Evolutionary conservation across 345 rosid species (phyloP).

Genomic region (Fremontodendron californicum): DNA sequence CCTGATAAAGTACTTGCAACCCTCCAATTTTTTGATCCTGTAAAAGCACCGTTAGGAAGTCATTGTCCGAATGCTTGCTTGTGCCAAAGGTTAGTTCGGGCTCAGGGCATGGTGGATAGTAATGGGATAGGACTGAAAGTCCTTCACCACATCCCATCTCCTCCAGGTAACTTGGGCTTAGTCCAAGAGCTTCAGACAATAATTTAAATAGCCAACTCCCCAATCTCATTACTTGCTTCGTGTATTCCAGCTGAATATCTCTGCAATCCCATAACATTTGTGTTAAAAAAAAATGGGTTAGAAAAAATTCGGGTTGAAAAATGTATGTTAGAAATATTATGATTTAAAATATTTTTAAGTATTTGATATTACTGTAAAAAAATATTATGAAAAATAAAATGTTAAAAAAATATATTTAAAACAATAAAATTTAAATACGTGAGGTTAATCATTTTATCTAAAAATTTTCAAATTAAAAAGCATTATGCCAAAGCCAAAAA

Average conservation of each 20-base stretch:
- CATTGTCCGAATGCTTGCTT: conserved; percentile 41
- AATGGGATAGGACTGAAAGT: conserved; percentile 34
- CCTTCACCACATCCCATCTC: conserved; percentile 29
- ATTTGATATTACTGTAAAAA: too few species aligned
- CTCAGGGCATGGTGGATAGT: conserved; percentile 59
- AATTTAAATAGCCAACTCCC: conserved; percentile 27
- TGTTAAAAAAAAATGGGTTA: too few species aligned
- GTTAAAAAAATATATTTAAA: too few species aligned
- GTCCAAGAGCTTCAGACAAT: conserved; percentile 43
- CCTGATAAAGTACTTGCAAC: conserved; percentile 22
- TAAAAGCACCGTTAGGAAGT: conserved; percentile 51
- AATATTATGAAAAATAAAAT: too few species aligned
- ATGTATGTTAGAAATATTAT: too few species aligned
- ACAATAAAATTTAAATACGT: too few species aligned
- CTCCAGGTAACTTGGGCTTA: conserved; percentile 28
- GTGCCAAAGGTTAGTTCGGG: conserved; percentile 55
- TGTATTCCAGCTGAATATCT: conserved; percentile 32
- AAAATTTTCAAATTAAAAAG: too few species aligned
- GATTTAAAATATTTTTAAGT: not conserved
- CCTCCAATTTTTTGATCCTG: conserved; percentile 26
- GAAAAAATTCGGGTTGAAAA: too few species aligned
- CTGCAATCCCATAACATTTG: too few species aligned
- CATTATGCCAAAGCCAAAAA: too few species aligned
- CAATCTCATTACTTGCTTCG: conserved; percentile 28
- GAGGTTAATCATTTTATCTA: too few species aligned